phyloP scores from a whole-genome alignment of 371 early-diverging fungal genomes.

The Capillidium rhysosporum region DNA sequence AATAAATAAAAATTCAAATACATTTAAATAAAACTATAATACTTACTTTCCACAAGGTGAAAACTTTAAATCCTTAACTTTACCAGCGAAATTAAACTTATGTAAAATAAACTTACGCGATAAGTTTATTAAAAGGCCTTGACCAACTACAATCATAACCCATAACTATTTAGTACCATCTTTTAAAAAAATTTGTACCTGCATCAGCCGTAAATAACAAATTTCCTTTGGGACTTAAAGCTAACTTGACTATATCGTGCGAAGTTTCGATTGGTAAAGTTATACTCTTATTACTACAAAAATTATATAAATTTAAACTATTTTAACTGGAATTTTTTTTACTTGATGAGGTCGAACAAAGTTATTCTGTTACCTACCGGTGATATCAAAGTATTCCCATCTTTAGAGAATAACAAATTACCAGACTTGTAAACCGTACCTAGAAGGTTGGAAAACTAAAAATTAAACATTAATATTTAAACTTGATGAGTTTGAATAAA shows the following conservation, averaged over 20 bases:
- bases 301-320: too few species aligned
- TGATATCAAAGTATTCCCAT: constrained; percentile 80
- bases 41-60: constrained; percentile 47
- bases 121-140: constrained; percentile 69
- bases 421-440: constrained; percentile 93
- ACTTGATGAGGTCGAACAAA: constrained; percentile 87
- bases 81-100: constrained; percentile 68
- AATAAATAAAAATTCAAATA: neutral
- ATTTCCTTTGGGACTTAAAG: constrained; percentile 72
- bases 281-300: constrained; percentile 57
- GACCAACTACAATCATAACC: constrained; percentile 57
- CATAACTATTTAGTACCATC: neutral
- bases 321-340: too few species aligned
- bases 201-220: constrained; percentile 80
- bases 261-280: constrained; percentile 87
- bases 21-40: neutral
- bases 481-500: neutral
- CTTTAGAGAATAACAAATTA: constrained; percentile 85
- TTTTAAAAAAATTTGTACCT: constrained; percentile 21
- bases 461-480: neutral
- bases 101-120: constrained; percentile 60
- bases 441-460: constrained; percentile 73
- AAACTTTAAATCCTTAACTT: constrained; percentile 60
- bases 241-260: constrained; percentile 70
- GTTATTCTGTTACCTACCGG: constrained; percentile 94